Evolutionary conservation across 306 rosid genomes (phyloP).

Genomic region (Medicago arabica): DNA sequence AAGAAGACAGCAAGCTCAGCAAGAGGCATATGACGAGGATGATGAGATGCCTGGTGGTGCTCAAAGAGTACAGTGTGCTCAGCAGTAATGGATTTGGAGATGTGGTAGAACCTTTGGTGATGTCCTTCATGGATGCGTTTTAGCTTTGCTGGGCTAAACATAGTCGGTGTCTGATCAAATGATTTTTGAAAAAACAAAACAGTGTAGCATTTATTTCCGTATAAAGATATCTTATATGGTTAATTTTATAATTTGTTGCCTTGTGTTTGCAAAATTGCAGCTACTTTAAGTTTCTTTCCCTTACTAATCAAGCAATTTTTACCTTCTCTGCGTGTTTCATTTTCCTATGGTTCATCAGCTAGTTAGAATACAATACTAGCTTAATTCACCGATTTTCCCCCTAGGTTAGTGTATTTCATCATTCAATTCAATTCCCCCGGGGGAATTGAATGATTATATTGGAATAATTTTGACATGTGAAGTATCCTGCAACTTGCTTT

Average conservation of each 20-base stretch:
- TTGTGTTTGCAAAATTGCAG: background rate
- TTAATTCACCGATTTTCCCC: too few relatives aligned
- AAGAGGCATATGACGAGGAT: slow-evolving; percentile 83
- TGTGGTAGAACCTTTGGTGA: background rate
- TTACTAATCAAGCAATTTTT: background rate
- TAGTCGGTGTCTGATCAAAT: slow-evolving; percentile 25
- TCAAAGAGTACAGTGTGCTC: slow-evolving; percentile 94
- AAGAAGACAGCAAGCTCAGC: slow-evolving; percentile 70
- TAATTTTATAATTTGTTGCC: background rate
- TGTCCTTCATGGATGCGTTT: background rate
- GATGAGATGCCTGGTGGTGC: slow-evolving; percentile 84
- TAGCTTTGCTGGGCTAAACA: slow-evolving; percentile 10
- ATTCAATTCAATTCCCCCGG: too few relatives aligned
- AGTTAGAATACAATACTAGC: too few relatives aligned
- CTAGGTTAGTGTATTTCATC: too few relatives aligned
- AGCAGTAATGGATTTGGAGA: slow-evolving; percentile 52
- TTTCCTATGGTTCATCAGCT: too few relatives aligned
- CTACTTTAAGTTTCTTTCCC: background rate
- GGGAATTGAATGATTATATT: too few relatives aligned
- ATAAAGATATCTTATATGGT: background rate
- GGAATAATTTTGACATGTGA: too few relatives aligned
- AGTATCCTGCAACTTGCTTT: too few relatives aligned
- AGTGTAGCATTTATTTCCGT: slow-evolving; percentile 25
- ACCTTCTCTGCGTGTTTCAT: background rate
- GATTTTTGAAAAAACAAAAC: slow-evolving; percentile 24